These are phyloP conservation scores for Gyromitra esculenta DNA, from an alignment of 2,329 filamentous ascomycete species.

Conservation along the genomic window DNA sequence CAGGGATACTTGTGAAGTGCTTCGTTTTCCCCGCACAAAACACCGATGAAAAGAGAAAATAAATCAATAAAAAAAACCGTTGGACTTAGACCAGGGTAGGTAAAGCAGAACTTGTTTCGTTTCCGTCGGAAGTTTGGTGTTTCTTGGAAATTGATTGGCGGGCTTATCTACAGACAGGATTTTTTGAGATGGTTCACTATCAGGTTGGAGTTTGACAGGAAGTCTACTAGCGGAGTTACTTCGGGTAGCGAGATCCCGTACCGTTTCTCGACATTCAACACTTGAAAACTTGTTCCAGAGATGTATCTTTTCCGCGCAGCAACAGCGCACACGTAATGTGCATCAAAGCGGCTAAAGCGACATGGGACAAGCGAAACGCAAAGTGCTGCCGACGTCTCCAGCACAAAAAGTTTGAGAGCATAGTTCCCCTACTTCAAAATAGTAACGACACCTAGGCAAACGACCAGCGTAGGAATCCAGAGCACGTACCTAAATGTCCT, in stretches of 20 bases:
- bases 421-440: not conserved
- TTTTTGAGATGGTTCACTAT: not conserved
- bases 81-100: constrained; percentile 2
- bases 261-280: not conserved
- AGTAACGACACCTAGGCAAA: not conserved
- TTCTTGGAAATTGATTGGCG: not conserved
- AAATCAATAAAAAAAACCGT: not conserved
- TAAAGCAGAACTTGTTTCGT: not conserved
- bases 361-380: not conserved
- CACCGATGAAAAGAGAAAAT: not conserved
- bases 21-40: constrained; percentile 3
- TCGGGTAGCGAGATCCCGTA: not conserved
- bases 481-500: too few species aligned
- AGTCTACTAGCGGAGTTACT: not conserved
- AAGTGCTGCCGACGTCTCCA: not conserved
- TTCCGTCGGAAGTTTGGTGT: not conserved
- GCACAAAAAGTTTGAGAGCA: not conserved
- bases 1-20: not conserved
- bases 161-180: not conserved
- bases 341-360: not conserved
- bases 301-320: not conserved
- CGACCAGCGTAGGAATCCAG: too few species aligned
- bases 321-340: not conserved
- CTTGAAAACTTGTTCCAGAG: not conserved
- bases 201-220: not conserved